Percentiles rank a stretch among this genome's conserved stretches.
Evolutionary conservation across 1,284 basidiomycete species (phyloP).

Genomic region (Butyriboletus appendiculatus): DNA sequence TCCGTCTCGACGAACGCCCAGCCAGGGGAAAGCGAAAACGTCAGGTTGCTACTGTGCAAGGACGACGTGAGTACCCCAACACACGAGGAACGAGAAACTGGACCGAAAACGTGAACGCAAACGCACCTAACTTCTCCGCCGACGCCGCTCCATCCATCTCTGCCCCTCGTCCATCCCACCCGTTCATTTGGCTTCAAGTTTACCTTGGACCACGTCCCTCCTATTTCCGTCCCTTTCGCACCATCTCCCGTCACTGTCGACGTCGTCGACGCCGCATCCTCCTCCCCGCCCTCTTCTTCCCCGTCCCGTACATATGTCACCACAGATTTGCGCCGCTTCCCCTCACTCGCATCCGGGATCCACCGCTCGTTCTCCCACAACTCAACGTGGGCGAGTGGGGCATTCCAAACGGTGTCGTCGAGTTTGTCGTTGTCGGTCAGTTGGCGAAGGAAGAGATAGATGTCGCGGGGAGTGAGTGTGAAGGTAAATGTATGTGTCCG

Average conservation of each 20-base stretch:
- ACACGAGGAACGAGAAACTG: too few relatives aligned
- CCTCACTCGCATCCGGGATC: conserved; percentile 19
- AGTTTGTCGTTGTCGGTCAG: conserved; percentile 65
- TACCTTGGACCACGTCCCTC: conserved; percentile 57
- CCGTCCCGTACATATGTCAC: conserved; percentile 4
- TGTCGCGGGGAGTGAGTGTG: conserved; percentile 20
- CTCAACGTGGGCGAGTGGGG: conserved; percentile 65
- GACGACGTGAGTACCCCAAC: not conserved
- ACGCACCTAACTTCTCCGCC: conserved; percentile 66
- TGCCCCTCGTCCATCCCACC: conserved; percentile 65
- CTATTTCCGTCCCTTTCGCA: not conserved
- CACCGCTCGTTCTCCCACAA: conserved; percentile 79
- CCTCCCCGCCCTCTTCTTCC: conserved; percentile 8
- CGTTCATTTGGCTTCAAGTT: conserved; percentile 58
- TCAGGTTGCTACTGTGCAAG: conserved; percentile 65
- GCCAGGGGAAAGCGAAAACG: conserved; percentile 57
- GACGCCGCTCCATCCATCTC: conserved; percentile 72
- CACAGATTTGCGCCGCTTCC: conserved; percentile 15
- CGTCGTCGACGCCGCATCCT: conserved; percentile 25
- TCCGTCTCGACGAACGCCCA: conserved; percentile 55
- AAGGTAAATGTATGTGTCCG: conserved; percentile 9
- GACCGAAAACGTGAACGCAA: not conserved
- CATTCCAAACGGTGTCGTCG: conserved; percentile 60
- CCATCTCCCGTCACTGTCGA: conserved; percentile 4
- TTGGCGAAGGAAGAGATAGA: conserved; percentile 38